These are phyloP conservation scores for Clavispora fructus DNA, from an alignment of 805 yeast genomes.

Conservation along the genomic window DNA sequence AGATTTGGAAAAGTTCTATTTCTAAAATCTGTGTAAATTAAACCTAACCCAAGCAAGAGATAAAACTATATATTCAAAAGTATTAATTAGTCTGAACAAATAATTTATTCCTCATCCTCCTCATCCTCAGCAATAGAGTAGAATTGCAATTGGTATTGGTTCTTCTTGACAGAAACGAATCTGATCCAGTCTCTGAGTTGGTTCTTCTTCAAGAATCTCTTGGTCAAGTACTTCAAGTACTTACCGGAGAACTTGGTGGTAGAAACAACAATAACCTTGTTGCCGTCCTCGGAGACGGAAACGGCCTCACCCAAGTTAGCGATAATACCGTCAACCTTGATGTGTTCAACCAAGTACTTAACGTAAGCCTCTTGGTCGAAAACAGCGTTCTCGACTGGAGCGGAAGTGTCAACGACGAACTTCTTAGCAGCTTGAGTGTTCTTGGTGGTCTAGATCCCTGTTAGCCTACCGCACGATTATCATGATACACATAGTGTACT, in stretches of 20 bases:
- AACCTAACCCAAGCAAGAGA: conserved; percentile 2
- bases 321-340: conserved; percentile 94
- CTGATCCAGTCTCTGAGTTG: conserved; percentile 99
- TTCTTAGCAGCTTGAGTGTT: conserved; percentile 67
- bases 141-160: conserved; percentile 96
- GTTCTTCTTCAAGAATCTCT: conserved; percentile 99
- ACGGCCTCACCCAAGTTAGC: conserved; percentile 97
- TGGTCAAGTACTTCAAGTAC: conserved; percentile 98
- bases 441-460: conserved; percentile 68
- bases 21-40: conserved; percentile 1
- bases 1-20: neutral
- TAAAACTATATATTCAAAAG: conserved; percentile 1
- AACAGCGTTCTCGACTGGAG: conserved; percentile 96
- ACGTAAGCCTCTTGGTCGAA: conserved; percentile 97
- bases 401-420: conserved; percentile 93
- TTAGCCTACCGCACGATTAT: conserved; percentile 70
- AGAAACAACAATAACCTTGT: conserved; percentile 84
- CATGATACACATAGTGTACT: conserved; percentile 17
- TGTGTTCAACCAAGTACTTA: conserved; percentile 97
- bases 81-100: neutral
- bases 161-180: conserved; percentile 92
- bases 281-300: conserved; percentile 80
- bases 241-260: conserved; percentile 98
- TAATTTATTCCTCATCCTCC: conserved; percentile 78
- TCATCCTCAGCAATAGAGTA: conserved; percentile 95